These are phyloP conservation scores for Fraxinus angustifolia DNA, from an alignment of 305 asterid species.

Conservation along the genomic window DNA sequence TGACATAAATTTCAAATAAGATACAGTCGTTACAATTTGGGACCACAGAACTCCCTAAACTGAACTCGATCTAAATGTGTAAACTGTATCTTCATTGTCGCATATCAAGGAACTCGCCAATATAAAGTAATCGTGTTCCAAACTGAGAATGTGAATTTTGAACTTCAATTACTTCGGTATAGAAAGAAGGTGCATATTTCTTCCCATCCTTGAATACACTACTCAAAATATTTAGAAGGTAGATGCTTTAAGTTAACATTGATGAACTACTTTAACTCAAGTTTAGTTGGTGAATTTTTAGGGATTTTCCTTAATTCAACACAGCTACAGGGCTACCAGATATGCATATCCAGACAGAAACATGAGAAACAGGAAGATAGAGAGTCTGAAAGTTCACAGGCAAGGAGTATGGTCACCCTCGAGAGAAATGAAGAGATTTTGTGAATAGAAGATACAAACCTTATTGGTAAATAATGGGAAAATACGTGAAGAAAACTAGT, in stretches of 20 bases:
- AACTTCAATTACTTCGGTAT: not conserved
- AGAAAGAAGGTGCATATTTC: not conserved
- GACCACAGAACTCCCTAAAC: not conserved
- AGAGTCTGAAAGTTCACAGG: not conserved
- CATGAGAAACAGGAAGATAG: not conserved
- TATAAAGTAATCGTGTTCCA: not conserved
- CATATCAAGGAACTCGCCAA: constrained; percentile 7
- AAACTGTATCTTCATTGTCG: not conserved
- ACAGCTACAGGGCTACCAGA: not conserved
- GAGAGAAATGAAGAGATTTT: not conserved
- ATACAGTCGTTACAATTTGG: not conserved
- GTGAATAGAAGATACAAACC: not conserved
- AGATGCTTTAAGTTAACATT: not conserved
- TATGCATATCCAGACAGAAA: not conserved
- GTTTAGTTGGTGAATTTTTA: not conserved
- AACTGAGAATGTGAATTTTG: not conserved
- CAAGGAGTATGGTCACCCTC: constrained; percentile 6
- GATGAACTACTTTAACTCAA: not conserved
- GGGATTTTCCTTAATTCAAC: not conserved
- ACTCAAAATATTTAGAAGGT: not conserved
- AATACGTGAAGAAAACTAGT: not conserved
- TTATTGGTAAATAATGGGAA: not conserved
- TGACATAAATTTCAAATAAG: not conserved
- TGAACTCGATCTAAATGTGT: not conserved
- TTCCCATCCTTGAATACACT: not conserved